phyloP scores from a whole-genome alignment of 2,329 filamentous ascomycete species.

The Pyricularia grisea region DNA sequence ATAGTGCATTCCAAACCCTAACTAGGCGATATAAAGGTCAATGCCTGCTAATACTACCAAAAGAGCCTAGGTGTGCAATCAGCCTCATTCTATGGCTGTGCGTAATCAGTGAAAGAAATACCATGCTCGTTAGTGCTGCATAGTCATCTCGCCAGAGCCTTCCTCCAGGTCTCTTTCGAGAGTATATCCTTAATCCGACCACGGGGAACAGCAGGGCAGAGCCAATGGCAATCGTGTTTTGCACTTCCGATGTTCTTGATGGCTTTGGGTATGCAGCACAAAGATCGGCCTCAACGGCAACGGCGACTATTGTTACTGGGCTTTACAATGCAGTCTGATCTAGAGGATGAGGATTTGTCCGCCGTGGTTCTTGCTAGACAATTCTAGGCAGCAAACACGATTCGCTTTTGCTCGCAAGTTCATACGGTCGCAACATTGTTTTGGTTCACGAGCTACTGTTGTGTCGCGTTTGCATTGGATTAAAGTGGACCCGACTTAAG shows the following conservation, averaged over 20 bases:
- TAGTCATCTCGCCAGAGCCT: background rate
- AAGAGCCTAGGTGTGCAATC: background rate
- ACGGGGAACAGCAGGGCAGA: background rate
- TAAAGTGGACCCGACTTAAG: no score
- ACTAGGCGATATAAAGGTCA: background rate
- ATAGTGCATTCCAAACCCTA: conserved; percentile 1
- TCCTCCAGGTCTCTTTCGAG: background rate
- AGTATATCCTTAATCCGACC: background rate
- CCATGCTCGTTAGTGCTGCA: background rate
- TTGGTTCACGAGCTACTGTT: no score
- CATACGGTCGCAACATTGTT: no score
- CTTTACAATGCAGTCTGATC: no score
- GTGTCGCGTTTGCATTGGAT: no score
- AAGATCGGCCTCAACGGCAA: conserved; percentile 1
- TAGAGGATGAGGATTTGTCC: no score
- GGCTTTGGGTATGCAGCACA: background rate
- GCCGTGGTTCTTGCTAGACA: no score
- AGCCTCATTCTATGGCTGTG: background rate
- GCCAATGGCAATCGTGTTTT: background rate
- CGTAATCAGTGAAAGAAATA: background rate
- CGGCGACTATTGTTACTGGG: background rate
- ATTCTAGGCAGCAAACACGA: no score
- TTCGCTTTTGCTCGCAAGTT: no score
- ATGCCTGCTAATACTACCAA: background rate
- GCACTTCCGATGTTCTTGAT: background rate